A percentile compares a stretch with the other conserved stretches of the same genome.
phyloP scores from a whole-genome alignment of 179 eudicot species.

The Spinacia oleracea region DNA sequence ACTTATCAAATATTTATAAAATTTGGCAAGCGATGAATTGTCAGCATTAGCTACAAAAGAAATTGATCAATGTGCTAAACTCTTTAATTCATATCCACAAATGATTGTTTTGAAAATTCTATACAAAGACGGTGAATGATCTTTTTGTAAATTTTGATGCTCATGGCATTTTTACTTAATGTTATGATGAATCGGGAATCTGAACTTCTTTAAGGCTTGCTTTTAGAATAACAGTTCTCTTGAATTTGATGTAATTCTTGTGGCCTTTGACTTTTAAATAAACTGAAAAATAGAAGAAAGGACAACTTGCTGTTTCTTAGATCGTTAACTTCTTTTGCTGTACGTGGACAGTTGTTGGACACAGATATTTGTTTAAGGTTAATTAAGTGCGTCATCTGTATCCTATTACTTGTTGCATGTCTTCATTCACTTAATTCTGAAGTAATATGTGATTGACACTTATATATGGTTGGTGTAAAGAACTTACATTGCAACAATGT shows the following conservation, averaged over 20 bases:
- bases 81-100: too few relatives aligned
- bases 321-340: not conserved
- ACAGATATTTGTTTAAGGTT: not conserved
- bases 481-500: not conserved
- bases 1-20: too few relatives aligned
- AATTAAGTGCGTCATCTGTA: not conserved
- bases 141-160: not conserved
- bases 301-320: not conserved
- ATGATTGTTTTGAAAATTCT: not conserved
- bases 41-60: not conserved
- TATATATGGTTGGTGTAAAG: not conserved
- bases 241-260: not conserved
- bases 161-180: not conserved
- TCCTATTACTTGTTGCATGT: not conserved
- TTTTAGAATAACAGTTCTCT: not conserved
- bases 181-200: not conserved
- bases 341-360: not conserved
- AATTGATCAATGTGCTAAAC: not conserved
- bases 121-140: not conserved
- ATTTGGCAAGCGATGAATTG: not conserved
- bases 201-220: not conserved
- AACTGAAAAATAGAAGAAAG: not conserved
- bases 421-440: not conserved
- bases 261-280: not conserved
- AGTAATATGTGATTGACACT: not conserved